A percentile compares a stretch with the other conserved stretches of the same genome.
Conservation (phyloP, 2,329 filamentous ascomycete species). For the Fusarium sp. region DNA sequence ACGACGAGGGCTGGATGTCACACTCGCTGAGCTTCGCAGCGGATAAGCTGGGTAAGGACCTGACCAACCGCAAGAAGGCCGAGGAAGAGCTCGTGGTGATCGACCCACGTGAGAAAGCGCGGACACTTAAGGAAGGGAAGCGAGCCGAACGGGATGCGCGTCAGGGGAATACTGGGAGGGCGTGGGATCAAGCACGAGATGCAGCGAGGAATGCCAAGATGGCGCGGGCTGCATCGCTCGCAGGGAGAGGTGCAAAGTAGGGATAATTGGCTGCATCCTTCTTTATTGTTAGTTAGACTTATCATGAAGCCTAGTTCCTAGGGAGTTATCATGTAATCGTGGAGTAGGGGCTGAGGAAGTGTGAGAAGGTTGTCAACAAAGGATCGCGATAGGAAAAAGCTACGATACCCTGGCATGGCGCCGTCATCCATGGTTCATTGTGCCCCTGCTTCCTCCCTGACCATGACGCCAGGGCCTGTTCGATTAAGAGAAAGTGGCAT, state of each 20-base stretch:
- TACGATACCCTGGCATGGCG: conserved; percentile 36
- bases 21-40: conserved; percentile 90
- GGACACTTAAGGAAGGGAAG: conserved; percentile 78
- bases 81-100: conserved; percentile 94
- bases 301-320: no score
- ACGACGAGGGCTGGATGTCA: conserved; percentile 85
- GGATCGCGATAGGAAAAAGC: conserved; percentile 36
- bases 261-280: not conserved
- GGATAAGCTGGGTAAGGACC: conserved; percentile 91
- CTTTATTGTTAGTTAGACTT: no score
- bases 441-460: conserved; percentile 30
- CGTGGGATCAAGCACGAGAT: conserved; percentile 67
- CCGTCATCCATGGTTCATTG: conserved; percentile 27
- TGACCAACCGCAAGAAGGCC: conserved; percentile 91
- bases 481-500: conserved; percentile 33
- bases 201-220: conserved; percentile 71
- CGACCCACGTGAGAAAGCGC: conserved; percentile 88
- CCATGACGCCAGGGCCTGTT: conserved; percentile 32
- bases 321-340: conserved; percentile 11
- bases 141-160: conserved; percentile 71
- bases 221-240: conserved; percentile 67
- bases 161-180: conserved; percentile 68
- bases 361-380: not conserved
- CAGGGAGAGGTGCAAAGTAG: conserved; percentile 70
- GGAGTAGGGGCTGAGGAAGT: not conserved